Conservation (phyloP, 768 basidiomycete genomes). For the Leccinum boreale region DNA sequence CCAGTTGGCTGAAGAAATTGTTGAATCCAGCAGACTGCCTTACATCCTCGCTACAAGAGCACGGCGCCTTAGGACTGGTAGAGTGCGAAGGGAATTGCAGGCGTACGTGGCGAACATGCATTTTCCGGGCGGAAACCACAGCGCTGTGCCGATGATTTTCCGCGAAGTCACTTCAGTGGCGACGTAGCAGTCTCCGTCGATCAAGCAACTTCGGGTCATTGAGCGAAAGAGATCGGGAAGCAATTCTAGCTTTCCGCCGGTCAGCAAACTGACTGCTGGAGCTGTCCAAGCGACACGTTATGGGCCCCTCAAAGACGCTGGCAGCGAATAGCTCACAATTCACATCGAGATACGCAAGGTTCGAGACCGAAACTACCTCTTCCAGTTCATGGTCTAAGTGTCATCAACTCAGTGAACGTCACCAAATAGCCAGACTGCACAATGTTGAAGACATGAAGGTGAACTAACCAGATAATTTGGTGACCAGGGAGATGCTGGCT, state of each 20-base stretch:
- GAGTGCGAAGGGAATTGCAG: neutral
- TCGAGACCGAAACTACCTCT: neutral
- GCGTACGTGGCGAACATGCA: neutral
- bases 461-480: neutral
- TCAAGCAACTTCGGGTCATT: constrained; percentile 2
- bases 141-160: constrained; percentile 1
- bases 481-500: neutral
- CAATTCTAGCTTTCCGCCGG: constrained; percentile 2
- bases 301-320: neutral
- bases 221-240: constrained; percentile 1
- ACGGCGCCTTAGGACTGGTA: no score
- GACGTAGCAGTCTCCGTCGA: constrained; percentile 6
- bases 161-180: neutral
- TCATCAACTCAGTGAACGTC: neutral
- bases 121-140: constrained; percentile 6
- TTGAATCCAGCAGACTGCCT: neutral
- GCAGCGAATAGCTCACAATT: neutral
- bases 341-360: neutral
- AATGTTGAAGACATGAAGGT: neutral
- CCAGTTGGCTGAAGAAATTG: neutral
- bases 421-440: neutral
- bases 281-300: neutral
- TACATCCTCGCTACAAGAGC: neutral
- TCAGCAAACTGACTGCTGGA: neutral
- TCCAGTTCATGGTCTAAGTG: neutral